phyloP scores from a whole-genome alignment of 768 basidiomycete genomes.

The Gloeostereum incarnatum region DNA sequence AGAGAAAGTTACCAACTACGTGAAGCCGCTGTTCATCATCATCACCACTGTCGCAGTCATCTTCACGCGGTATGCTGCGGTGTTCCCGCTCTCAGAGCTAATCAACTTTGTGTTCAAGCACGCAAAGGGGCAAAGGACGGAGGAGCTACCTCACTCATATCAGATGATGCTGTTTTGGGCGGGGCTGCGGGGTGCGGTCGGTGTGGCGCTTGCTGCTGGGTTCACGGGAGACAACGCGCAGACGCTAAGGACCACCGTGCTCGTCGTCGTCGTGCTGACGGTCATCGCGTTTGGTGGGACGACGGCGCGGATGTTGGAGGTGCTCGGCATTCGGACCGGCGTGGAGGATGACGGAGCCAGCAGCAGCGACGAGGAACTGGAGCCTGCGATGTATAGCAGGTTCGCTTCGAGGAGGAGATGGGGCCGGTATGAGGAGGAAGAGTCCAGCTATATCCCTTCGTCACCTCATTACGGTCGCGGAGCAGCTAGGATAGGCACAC shows the following conservation, averaged over 20 bases:
- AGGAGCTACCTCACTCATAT: constrained; percentile 94
- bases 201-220: constrained; percentile 93
- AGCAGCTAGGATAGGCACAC: constrained; percentile 39
- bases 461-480: constrained; percentile 10
- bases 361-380: constrained; percentile 40
- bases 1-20: constrained; percentile 71
- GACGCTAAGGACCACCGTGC: constrained; percentile 85
- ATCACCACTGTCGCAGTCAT: constrained; percentile 89
- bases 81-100: constrained; percentile 88
- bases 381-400: constrained; percentile 12
- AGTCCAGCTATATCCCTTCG: constrained; percentile 23
- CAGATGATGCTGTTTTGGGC: constrained; percentile 99
- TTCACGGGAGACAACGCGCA: constrained; percentile 92
- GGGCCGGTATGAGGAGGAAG: constrained; percentile 35
- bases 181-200: constrained; percentile 91
- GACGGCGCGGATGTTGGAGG: constrained; percentile 93
- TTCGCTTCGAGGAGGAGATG: constrained; percentile 24
- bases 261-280: constrained; percentile 92
- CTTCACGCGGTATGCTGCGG: constrained; percentile 91
- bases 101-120: constrained; percentile 91
- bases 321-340: constrained; percentile 91
- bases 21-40: constrained; percentile 92
- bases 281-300: constrained; percentile 95
- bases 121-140: constrained; percentile 74
- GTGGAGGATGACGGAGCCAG: constrained; percentile 84